Evolutionary conservation across 2,329 filamentous ascomycete species (phyloP), one percentile per base, ranked within the genome.

Genomic region (Fusarium stilboides): DNA sequence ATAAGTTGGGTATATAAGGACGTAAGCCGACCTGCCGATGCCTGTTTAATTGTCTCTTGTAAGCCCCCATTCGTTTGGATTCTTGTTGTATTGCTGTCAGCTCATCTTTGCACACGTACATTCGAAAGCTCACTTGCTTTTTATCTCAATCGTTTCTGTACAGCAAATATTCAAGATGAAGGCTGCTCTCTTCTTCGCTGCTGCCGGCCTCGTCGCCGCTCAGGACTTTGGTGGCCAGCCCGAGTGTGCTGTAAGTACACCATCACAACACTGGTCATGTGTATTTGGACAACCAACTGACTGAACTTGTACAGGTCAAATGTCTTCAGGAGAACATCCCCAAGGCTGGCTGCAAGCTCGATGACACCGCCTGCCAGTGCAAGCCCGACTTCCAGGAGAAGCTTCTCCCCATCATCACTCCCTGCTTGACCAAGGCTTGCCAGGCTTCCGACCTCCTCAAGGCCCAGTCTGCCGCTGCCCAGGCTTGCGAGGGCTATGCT

Each of bases 361-460:
- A 63, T 50, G 80, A 83, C 63, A 73, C 77, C 12, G 73, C 70
- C 51, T 84, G 83, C 75, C 77, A 78, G 69, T 84, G 82, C 74
- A 69, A 75, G 26, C n/a, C 75, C 17, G 63, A 60, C 3, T 79
- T 75, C 57, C 78, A 80, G 72, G 59, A 58, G 39, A 69, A 75
- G 62, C 76, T 82, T 34, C 55, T 67, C 22, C 57, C 70, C 36
- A 59, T 75, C 44, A 75, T 78, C 56, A 57, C 74, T 14, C 60
- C 73, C 19, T 82, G 80, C 71, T 59, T 81, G 46, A 58, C 76
- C 61, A 65, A 72, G 24, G 74, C 75, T 40, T 86, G 84, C 72
- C 57, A 63, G 13, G 26, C 66, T 4, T 37, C 57, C 31, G 77
- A 79, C 12, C 71, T 83, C 22, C 40, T 60, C 24, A 72, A 75